phyloP scores from a whole-genome alignment of 495 filamentous ascomycete genomes.

The Hypoxylon fuscum region DNA sequence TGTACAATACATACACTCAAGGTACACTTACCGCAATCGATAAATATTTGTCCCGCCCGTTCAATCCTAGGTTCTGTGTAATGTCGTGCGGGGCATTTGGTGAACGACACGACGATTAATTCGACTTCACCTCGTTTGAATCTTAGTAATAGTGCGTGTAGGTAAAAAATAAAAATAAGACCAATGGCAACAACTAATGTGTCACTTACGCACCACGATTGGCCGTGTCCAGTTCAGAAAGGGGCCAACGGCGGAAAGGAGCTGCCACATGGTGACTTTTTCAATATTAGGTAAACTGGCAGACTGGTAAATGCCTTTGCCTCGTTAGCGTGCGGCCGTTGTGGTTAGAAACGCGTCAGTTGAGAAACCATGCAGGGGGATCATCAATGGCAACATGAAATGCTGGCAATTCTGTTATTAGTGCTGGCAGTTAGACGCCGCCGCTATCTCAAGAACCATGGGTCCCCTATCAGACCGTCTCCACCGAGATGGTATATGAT shows the following conservation, averaged over 20 bases:
- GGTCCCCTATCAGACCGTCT: slow-evolving; percentile 33
- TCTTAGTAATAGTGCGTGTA: slow-evolving; percentile 15
- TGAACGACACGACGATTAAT: not conserved
- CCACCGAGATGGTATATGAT: slow-evolving; percentile 15
- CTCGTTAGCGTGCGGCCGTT: slow-evolving; percentile 8
- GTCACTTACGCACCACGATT: slow-evolving; percentile 26
- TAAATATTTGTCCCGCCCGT: not conserved
- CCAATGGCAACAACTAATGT: slow-evolving; percentile 13
- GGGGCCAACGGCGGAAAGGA: slow-evolving; percentile 19
- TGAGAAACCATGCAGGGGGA: slow-evolving; percentile 7
- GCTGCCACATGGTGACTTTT: slow-evolving; percentile 15
- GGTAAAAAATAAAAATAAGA: too few relatives aligned
- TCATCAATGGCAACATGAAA: slow-evolving; percentile 24
- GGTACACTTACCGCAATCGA: too few relatives aligned
- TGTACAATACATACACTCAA: too few relatives aligned
- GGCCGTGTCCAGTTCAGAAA: slow-evolving; percentile 22
- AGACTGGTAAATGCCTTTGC: not conserved
- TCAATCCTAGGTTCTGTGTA: too few relatives aligned
- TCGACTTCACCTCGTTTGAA: slow-evolving; percentile 19
- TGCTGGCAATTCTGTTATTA: slow-evolving; percentile 26
- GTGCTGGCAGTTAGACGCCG: slow-evolving; percentile 36
- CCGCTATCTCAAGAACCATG: slow-evolving; percentile 29
- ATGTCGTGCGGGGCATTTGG: not conserved
- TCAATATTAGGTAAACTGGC: slow-evolving; percentile 7
- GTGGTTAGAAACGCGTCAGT: slow-evolving; percentile 16